A percentile compares a stretch with the other conserved stretches of the same genome.
These are phyloP conservation scores for Luffa aegyptiaca DNA, from an alignment of 306 rosid species.

Conservation along the genomic window DNA sequence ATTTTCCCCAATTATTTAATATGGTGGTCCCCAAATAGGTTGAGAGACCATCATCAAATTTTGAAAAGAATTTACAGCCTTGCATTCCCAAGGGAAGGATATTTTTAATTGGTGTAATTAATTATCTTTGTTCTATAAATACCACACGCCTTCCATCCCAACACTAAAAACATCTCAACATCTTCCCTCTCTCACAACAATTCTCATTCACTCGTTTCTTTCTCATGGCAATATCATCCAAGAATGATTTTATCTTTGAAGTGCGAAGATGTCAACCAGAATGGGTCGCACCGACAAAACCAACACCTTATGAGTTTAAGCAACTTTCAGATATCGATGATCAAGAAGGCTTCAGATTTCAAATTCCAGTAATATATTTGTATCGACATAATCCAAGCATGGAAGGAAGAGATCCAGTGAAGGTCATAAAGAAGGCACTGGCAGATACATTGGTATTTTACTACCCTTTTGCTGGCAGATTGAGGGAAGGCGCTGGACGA, in stretches of 20 bases:
- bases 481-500: not conserved
- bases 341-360: not conserved
- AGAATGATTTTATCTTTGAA: not conserved
- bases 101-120: too few relatives aligned
- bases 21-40: too few relatives aligned
- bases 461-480: not conserved
- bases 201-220: too few relatives aligned
- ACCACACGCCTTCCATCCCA: too few relatives aligned
- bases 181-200: too few relatives aligned
- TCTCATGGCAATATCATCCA: not conserved
- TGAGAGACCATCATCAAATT: too few relatives aligned
- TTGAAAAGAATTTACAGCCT: too few relatives aligned
- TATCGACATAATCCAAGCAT: not conserved
- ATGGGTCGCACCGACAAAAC: conserved; percentile 10
- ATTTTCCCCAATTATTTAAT: too few relatives aligned
- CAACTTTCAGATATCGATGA: not conserved
- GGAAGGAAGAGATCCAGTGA: not conserved
- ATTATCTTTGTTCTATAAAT: too few relatives aligned
- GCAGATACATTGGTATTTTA: not conserved
- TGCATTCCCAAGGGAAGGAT: too few relatives aligned
- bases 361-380: accelerated
- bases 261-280: not conserved
- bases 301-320: not conserved
- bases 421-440: not conserved
- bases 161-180: too few relatives aligned